Percentiles rank a stretch among this genome's conserved stretches.
These are phyloP conservation scores for Tricholoma furcatifolium DNA, from an alignment of 768 basidiomycete species.

Conservation along the genomic window DNA sequence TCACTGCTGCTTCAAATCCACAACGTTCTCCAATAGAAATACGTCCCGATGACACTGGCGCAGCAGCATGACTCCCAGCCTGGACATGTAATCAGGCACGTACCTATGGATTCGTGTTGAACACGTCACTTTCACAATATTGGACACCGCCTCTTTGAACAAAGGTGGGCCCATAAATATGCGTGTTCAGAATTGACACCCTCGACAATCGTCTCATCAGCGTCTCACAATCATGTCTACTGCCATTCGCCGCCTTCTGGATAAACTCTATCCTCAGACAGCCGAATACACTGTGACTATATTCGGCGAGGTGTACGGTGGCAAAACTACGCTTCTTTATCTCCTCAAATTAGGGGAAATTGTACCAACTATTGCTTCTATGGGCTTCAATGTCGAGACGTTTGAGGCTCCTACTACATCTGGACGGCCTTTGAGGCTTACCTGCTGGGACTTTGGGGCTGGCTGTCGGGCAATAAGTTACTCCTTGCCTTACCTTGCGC, in stretches of 20 bases:
- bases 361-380: conserved; percentile 37
- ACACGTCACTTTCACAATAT: no score
- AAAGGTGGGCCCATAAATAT: background rate
- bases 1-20: background rate
- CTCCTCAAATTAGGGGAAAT: conserved; percentile 38
- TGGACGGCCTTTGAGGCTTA: conserved; percentile 42
- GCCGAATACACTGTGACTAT: conserved; percentile 22
- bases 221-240: background rate
- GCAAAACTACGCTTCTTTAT: conserved; percentile 50
- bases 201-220: background rate
- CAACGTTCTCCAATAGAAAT: background rate
- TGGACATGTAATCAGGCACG: no score
- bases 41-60: no score
- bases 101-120: no score
- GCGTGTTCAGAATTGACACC: background rate
- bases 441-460: conserved; percentile 61
- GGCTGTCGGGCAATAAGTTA: conserved; percentile 47
- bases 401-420: conserved; percentile 27
- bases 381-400: conserved; percentile 62
- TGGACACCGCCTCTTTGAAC: background rate
- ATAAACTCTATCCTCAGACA: conserved; percentile 20
- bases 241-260: conserved; percentile 2
- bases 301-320: conserved; percentile 37
- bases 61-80: no score
- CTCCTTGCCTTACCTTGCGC: conserved; percentile 30